Base-by-base conservation (phyloP, 164 flowering plant species). In the Annona squamosa region DNA sequence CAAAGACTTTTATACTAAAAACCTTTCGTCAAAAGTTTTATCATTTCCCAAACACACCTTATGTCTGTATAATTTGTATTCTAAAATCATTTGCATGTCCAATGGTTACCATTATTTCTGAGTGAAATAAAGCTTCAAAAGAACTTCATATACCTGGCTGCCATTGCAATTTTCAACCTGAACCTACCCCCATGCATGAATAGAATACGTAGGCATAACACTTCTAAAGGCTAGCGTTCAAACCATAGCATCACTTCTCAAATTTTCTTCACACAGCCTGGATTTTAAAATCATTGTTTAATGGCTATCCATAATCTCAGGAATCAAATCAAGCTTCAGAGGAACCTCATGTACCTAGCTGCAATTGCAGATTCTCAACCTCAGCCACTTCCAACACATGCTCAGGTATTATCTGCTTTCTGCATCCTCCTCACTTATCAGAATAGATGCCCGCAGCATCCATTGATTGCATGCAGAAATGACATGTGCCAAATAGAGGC, bases 341-440 rank as follows among this genome's bases (percentile, higher is more conserved):
- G 86, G 17, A 93, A 93, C 80, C 91, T 94, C 17, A 91, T 94
- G 97, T 94, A 94, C 82, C 83, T 94, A 69, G 98, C 98, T 71
- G 98, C 98, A 5, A 91, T 94, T 80, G 97, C 98, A 73, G 98
- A 94, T 86, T 89, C 96, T 73, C 98, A 94, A 68, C 97, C 98
- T 43, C 97, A 90, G 65, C 93, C 91, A 12, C 89, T 94, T 3
- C 69, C 85, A 70, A 70, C 91, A 86, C 97, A 90, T 77, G 63
- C 88, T 74, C 98, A 90, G 98, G 98, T 93, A 79, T 13, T 3
- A 41, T 66, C 16, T 16, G 43, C 4, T 70, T 59, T 13, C 6
- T 42, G 37, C 42, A 26, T 64, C 9, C 37, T 26, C 37, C 67
- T 64, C 1, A 64, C 37, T 26, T 52, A 9, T 52, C 59, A 5